phyloP scores from a whole-genome alignment of 108 stramenopile genomes.

The Fistulifera solaris region DNA sequence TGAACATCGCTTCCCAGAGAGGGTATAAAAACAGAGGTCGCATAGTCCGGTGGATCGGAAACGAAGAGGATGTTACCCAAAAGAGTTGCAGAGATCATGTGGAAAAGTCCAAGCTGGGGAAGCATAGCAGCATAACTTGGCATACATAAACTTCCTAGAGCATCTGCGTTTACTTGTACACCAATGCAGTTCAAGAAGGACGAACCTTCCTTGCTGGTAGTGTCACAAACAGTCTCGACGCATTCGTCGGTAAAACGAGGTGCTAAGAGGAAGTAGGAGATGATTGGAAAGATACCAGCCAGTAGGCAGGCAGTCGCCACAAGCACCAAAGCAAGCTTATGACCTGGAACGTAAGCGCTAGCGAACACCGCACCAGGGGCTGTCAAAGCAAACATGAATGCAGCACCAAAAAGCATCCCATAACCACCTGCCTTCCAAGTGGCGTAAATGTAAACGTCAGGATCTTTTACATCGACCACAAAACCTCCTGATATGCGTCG shows the following conservation, averaged over 20 bases:
- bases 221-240: constrained; percentile 13
- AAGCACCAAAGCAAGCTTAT: constrained; percentile 23
- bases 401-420: constrained; percentile 25
- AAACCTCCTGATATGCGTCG: constrained; percentile 14
- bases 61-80: constrained; percentile 28
- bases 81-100: constrained; percentile 21
- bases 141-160: constrained; percentile 11
- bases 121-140: constrained; percentile 25
- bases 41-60: constrained; percentile 32
- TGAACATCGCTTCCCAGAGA: constrained; percentile 16
- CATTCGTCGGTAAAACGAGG: background rate
- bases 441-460: constrained; percentile 20
- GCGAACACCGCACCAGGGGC: constrained; percentile 33
- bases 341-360: constrained; percentile 32
- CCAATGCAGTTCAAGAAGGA: constrained; percentile 33
- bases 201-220: background rate
- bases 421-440: constrained; percentile 24
- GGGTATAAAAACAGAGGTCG: constrained; percentile 20
- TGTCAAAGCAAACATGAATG: constrained; percentile 28
- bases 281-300: constrained; percentile 8
- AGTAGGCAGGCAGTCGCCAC: constrained; percentile 21
- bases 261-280: background rate
- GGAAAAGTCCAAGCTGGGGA: constrained; percentile 41
- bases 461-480: background rate
- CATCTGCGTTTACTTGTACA: constrained; percentile 3